Evolutionary conservation across 495 filamentous ascomycete species (phyloP).

Genomic region (Podospora pseudoanserina): DNA sequence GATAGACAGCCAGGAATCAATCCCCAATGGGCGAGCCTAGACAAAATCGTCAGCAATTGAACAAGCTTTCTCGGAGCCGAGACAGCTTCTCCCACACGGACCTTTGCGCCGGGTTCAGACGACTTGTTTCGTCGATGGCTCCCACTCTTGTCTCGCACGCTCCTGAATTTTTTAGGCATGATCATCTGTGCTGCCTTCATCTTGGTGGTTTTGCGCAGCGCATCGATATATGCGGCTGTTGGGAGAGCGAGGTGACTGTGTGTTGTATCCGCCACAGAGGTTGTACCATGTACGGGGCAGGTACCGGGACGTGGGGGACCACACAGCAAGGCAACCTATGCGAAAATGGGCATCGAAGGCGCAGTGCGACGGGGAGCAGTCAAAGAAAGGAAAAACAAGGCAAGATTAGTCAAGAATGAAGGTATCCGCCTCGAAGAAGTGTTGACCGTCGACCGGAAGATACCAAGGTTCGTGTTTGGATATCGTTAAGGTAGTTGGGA

Average conservation of each 20-base stretch:
- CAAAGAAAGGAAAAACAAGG: background rate
- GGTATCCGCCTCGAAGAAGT: background rate
- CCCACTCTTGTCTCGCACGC: conserved; percentile 64
- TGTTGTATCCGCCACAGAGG: no score
- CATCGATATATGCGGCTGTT: background rate
- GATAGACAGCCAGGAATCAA: conserved; percentile 48
- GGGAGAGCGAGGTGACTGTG: background rate
- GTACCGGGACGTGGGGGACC: no score
- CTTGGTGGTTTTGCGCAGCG: conserved; percentile 23
- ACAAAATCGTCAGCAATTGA: conserved; percentile 23
- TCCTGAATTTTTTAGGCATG: conserved; percentile 57
- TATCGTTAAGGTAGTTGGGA: background rate
- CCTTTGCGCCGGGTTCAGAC: conserved; percentile 48
- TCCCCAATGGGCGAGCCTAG: conserved; percentile 37
- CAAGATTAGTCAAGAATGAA: background rate
- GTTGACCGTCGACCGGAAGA: background rate
- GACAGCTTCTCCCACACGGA: conserved; percentile 25
- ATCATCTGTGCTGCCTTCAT: conserved; percentile 26
- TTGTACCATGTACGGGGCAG: no score
- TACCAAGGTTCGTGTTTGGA: background rate
- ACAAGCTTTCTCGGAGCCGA: conserved; percentile 3
- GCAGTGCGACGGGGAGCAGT: background rate
- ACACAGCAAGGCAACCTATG: background rate
- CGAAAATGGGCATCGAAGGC: background rate
- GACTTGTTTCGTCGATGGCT: conserved; percentile 49